These are phyloP conservation scores for Boletellus dicymbophilus DNA, from an alignment of 1,284 basidiomycete species.

Conservation along the genomic window DNA sequence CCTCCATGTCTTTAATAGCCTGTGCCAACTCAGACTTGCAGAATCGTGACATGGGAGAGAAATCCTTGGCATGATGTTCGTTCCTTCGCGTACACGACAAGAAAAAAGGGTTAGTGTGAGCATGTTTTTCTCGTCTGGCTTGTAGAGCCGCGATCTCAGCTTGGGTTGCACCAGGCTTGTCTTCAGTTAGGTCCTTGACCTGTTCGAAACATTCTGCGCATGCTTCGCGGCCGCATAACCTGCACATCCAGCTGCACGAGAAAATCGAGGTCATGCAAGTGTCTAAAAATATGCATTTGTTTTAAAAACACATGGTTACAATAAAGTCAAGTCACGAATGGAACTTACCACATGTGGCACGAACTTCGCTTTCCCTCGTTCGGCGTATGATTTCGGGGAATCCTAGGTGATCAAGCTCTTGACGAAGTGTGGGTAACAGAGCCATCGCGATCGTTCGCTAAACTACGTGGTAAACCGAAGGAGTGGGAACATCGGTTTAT, in stretches of 20 bases:
- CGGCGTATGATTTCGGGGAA: constrained; percentile 66
- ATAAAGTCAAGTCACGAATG: constrained; percentile 4
- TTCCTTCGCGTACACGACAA: constrained; percentile 66
- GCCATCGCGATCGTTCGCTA: constrained; percentile 70
- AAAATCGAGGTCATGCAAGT: constrained; percentile 94
- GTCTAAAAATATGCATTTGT: constrained; percentile 50
- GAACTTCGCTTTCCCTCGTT: constrained; percentile 74
- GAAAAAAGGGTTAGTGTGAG: constrained; percentile 72
- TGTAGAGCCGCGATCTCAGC: constrained; percentile 50
- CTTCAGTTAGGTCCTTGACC: constrained; percentile 63
- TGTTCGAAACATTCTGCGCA: constrained; percentile 83
- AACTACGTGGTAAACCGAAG: constrained; percentile 9
- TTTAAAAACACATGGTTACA: constrained; percentile 7
- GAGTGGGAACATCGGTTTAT: constrained; percentile 6
- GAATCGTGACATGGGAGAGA: constrained; percentile 83
- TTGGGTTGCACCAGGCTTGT: constrained; percentile 47
- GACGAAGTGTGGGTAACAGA: constrained; percentile 66
- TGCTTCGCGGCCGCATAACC: constrained; percentile 86
- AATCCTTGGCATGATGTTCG: constrained; percentile 67
- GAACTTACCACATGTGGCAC: constrained; percentile 79
- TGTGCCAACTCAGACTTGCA: constrained; percentile 62
- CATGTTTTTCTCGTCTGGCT: constrained; percentile 57
- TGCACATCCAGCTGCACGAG: constrained; percentile 87
- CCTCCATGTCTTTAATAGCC: constrained; percentile 69
- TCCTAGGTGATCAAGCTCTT: constrained; percentile 72